Conservation (phyloP, 352 stramenopile species). For the Pythium brassicae region DNA sequence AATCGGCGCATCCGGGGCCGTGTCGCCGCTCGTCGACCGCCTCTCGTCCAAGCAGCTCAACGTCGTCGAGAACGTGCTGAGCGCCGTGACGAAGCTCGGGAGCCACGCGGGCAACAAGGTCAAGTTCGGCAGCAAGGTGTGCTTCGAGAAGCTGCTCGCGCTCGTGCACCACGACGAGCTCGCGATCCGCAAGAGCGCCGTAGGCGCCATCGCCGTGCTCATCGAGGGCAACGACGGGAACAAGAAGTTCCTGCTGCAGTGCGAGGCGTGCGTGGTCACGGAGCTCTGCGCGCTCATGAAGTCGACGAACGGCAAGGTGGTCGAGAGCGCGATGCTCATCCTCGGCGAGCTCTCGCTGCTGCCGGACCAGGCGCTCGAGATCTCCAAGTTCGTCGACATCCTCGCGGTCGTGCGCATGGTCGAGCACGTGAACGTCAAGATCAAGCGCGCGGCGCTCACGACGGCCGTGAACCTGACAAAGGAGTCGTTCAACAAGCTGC, state of each 20-base stretch:
- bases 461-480: slow-evolving; percentile 61
- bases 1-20: slow-evolving; percentile 40
- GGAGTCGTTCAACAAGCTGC: slow-evolving; percentile 77
- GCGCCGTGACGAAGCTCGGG: slow-evolving; percentile 62
- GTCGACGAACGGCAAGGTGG: slow-evolving; percentile 53
- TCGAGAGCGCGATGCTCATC: slow-evolving; percentile 70
- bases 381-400: slow-evolving; percentile 68
- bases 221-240: slow-evolving; percentile 68
- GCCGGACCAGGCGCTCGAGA: slow-evolving; percentile 56
- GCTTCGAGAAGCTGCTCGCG: slow-evolving; percentile 64
- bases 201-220: slow-evolving; percentile 54
- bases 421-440: slow-evolving; percentile 52
- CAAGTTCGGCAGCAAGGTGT: slow-evolving; percentile 66
- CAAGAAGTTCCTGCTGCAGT: slow-evolving; percentile 64
- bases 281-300: slow-evolving; percentile 64
- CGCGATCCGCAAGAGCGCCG: slow-evolving; percentile 54
- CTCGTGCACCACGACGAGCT: slow-evolving; percentile 65
- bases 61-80: slow-evolving; percentile 66
- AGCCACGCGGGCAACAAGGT: slow-evolving; percentile 75
- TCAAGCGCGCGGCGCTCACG: slow-evolving; percentile 47
- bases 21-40: slow-evolving; percentile 46
- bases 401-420: slow-evolving; percentile 56
- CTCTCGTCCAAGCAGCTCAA: slow-evolving; percentile 63
- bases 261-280: slow-evolving; percentile 39
- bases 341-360: slow-evolving; percentile 62